These are phyloP conservation scores for Leptodontidium sp. DNA, from an alignment of 2,329 filamentous ascomycete genomes.

Conservation along the genomic window DNA sequence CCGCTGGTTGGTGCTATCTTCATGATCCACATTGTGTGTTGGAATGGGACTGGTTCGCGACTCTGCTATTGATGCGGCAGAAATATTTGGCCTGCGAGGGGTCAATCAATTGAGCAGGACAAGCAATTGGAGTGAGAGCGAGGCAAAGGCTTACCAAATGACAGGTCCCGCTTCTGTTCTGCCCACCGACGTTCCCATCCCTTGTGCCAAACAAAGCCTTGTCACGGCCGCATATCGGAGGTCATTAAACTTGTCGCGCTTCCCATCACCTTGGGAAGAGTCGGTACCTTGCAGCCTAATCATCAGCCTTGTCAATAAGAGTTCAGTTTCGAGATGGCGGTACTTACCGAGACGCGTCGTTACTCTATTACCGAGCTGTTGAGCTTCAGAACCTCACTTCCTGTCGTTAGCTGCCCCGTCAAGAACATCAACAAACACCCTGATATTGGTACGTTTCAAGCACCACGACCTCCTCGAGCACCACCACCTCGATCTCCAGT, in stretches of 20 bases:
- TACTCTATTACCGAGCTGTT: slow-evolving; percentile 43
- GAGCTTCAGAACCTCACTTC: slow-evolving; percentile 39
- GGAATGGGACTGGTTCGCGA: background rate
- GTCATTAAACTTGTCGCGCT: background rate
- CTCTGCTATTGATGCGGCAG: background rate
- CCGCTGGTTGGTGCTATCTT: background rate
- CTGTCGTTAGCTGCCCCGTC: slow-evolving; percentile 37
- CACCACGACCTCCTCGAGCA: background rate
- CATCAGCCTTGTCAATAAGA: background rate
- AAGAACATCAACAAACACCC: slow-evolving; percentile 41
- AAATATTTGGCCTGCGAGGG: background rate
- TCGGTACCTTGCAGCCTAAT: background rate
- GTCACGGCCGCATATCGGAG: background rate
- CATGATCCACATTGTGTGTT: background rate
- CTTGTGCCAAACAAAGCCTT: background rate
- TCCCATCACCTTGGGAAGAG: background rate
- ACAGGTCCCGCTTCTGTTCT: background rate
- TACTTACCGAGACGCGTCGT: slow-evolving; percentile 24
- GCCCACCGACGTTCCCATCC: background rate
- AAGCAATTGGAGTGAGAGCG: background rate
- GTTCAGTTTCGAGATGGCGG: slow-evolving; percentile 21
- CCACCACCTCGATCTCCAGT: background rate
- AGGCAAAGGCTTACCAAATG: background rate
- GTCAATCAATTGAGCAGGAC: background rate
- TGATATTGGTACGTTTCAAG: slow-evolving; percentile 40